A percentile compares a stretch with the other conserved stretches of the same genome.
These are phyloP conservation scores for Albugo candida DNA, from an alignment of 352 stramenopile genomes.

Conservation along the genomic window DNA sequence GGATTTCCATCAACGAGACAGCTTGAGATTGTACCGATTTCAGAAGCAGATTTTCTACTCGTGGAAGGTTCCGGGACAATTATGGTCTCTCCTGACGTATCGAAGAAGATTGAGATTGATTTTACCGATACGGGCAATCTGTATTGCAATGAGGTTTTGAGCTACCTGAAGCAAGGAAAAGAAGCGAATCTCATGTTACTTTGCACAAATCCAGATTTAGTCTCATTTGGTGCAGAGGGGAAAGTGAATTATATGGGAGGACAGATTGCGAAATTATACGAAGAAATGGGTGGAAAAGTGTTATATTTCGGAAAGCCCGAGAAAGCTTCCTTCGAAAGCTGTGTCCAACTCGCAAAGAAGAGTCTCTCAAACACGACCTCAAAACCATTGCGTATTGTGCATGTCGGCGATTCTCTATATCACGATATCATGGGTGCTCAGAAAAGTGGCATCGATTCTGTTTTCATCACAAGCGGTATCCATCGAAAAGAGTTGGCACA, in stretches of 20 bases:
- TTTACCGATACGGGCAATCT: constrained; percentile 23
- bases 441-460: constrained; percentile 24
- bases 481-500: constrained; percentile 21
- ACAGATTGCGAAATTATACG: constrained; percentile 70
- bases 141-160: constrained; percentile 12
- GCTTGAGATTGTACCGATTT: constrained; percentile 17
- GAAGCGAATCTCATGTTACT: constrained; percentile 46
- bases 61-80: constrained; percentile 36
- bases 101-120: constrained; percentile 16
- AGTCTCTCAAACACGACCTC: not conserved
- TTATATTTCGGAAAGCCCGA: constrained; percentile 76
- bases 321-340: constrained; percentile 53
- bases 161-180: constrained; percentile 29
- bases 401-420: constrained; percentile 46
- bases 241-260: constrained; percentile 39
- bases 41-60: constrained; percentile 25
- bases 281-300: constrained; percentile 43
- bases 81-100: constrained; percentile 18
- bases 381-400: constrained; percentile 16
- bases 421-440: constrained; percentile 39
- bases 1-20: constrained; percentile 14
- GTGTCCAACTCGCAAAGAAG: constrained; percentile 14
- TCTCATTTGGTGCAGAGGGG: constrained; percentile 42
- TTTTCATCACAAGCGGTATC: constrained; percentile 40
- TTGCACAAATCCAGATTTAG: constrained; percentile 77